Evolutionary conservation across 2,329 filamentous ascomycete genomes (phyloP).

Genomic region (Zymoseptoria tritici): DNA sequence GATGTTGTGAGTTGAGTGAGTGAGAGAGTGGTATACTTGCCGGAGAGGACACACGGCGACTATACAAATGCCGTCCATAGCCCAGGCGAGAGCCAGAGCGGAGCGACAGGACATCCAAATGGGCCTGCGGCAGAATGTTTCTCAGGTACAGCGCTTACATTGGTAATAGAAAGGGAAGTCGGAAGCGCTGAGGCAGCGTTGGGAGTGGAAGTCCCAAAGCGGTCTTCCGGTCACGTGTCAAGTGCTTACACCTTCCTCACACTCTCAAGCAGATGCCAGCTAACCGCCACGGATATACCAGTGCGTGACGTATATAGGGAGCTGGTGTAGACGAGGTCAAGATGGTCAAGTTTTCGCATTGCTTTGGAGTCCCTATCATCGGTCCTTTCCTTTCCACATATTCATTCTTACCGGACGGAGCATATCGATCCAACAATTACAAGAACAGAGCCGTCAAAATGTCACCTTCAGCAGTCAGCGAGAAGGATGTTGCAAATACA

Average conservation of each 20-base stretch:
- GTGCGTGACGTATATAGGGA: constrained; percentile 14
- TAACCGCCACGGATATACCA: constrained; percentile 3
- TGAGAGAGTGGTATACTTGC: background rate
- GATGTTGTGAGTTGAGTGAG: background rate
- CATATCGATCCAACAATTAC: background rate
- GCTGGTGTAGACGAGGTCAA: background rate
- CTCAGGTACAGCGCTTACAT: background rate
- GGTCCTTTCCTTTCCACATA: background rate
- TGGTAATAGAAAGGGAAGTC: background rate
- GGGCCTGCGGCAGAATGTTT: background rate
- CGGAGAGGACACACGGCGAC: background rate
- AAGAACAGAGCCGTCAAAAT: constrained; percentile 10
- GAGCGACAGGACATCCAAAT: background rate
- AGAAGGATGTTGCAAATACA: constrained; percentile 21
- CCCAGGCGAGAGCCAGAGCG: background rate
- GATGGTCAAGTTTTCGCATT: background rate
- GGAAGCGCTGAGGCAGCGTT: background rate
- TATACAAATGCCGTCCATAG: background rate
- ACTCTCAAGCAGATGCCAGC: background rate
- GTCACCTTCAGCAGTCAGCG: constrained; percentile 21
- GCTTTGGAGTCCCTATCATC: background rate
- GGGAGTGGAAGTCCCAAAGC: background rate
- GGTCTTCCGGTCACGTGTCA: background rate
- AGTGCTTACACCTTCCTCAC: background rate
- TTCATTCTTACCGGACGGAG: constrained; percentile 1